Evolutionary conservation across 768 basidiomycete genomes (phyloP), one percentile per base, ranked within the genome.

Genomic region (Tricholoma sp.): DNA sequence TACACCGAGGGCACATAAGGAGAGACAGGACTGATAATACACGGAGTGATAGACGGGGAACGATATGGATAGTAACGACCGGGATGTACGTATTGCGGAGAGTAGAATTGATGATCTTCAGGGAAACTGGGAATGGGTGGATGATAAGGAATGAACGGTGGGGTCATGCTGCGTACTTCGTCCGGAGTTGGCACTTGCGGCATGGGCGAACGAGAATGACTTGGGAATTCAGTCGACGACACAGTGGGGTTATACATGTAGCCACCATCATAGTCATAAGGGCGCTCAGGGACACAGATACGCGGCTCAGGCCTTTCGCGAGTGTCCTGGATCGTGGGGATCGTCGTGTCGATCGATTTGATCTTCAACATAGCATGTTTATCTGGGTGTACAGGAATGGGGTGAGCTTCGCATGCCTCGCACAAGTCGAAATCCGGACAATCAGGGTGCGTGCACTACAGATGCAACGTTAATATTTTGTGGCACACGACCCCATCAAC

Each of bases 371-470:
- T 57, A 0, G 86, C 82, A 64, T 95, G 93, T 32, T 71, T 80
- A 11, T 67, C 56, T 0, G 90, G 89, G 66, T 95, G 92, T 11
- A 89, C 74, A 5, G 84, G 71, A 57, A 93, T 88, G 0, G 92
- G 92, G 55, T 83, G 77, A 5, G 90, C 85, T 71, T 94, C 92
- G 70, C 93, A 95, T 52, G 69, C 69, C 56, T 78, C 75, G 70
- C 92, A 95, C 15, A 94, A 76, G 64, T 95, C 93, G 61, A 84
- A 93, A 68, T 94, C 89, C 0, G 80, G 77, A 70, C 93, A 95
- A 3, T 74, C 71, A 12, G 82, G 76, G 65, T 92, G 84, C 82
- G 91, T 85, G 71, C 93, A 95, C 87, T 89, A 29, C 24, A 42
- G 29, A 41, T 10, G 34, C 15, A 20, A 34, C 24, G 49, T 47